Base-by-base conservation (phyloP, 495 filamentous ascomycete genomes). In the Aspergillus campestris region DNA sequence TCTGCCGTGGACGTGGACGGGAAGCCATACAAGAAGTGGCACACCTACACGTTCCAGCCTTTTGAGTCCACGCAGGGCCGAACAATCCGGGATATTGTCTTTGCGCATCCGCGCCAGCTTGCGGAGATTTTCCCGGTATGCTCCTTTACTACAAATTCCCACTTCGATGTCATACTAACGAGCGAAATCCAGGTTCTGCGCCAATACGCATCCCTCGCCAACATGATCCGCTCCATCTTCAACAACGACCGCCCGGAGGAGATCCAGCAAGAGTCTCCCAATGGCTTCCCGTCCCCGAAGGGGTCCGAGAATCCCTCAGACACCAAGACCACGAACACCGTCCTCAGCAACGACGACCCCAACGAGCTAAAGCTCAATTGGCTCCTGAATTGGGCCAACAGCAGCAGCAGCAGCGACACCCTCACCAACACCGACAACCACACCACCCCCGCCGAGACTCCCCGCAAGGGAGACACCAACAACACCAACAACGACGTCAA, bases 81-180 rank as follows among this genome's bases (percentile, higher is more conserved):
- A 31, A 75, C 73, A 2, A 59, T 98, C 18, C 75, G 75, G 32
- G 76, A 86, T 14, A 65, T 96, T 7, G 82, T 86, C 1, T 95
- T 98, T 53, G 79, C 81, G 1, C 92, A 97, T 57, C 92, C 92
- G 2, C 78, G 82, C 40, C 89, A 96, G 56, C 67, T 98, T 10
- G 66, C 90, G 24, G 76, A 76, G 33, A 80, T 95, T 42, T 70
- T 96, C 18, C 88, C 84, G 11, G 69, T 73, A 62, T 39, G 65
- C 12, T 29, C 4, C 15, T 29, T 44, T 7, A 8, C 5, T 33
- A 18, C 50, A 18, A 34, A 15, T 49, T 15, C 11, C 14, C 8
- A 41, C 13, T 5, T 35, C 8, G 3, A 47, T 48, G 11, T 38
- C 29, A 41, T 34, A 34, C 41, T 51, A 51, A 29, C 55, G n/a